These are phyloP conservation scores for Tagetes patula DNA, from an alignment of 129 eudicot genomes.

Conservation along the genomic window DNA sequence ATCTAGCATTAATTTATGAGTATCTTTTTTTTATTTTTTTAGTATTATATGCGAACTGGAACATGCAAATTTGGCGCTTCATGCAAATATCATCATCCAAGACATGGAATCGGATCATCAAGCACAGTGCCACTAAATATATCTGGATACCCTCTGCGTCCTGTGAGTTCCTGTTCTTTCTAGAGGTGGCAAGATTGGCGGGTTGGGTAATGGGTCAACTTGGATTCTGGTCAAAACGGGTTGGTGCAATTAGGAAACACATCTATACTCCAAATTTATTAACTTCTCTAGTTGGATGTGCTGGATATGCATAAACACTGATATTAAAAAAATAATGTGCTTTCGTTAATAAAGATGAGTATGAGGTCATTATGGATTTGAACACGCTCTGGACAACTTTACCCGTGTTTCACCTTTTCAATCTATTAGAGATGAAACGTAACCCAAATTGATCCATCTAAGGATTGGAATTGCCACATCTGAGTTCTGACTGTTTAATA, in stretches of 20 bases:
- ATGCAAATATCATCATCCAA: slow-evolving; percentile 95
- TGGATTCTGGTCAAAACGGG: neutral
- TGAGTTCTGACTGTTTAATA: neutral
- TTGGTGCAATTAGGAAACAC: neutral
- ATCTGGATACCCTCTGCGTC: slow-evolving; percentile 88
- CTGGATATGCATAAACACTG: neutral
- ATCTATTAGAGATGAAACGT: neutral
- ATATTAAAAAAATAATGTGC: neutral
- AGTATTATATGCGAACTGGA: slow-evolving; percentile 94
- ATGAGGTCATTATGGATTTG: neutral
- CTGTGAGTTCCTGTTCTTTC: slow-evolving; percentile 43
- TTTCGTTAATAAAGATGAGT: neutral
- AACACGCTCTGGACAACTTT: neutral
- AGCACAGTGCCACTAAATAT: slow-evolving; percentile 51
- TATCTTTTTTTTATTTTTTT: neutral
- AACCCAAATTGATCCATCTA: neutral
- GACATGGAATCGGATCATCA: slow-evolving; percentile 67
- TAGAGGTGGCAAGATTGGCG: neutral
- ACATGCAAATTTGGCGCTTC: slow-evolving; percentile 88
- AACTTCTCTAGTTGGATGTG: neutral
- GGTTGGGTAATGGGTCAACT: slow-evolving; percentile 5
- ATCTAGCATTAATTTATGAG: neutral
- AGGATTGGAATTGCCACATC: neutral
- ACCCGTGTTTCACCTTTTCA: neutral
- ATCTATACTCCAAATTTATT: neutral